Base-by-base conservation (phyloP, 2,329 filamentous ascomycete species). In the Aureobasidium uvarum region DNA sequence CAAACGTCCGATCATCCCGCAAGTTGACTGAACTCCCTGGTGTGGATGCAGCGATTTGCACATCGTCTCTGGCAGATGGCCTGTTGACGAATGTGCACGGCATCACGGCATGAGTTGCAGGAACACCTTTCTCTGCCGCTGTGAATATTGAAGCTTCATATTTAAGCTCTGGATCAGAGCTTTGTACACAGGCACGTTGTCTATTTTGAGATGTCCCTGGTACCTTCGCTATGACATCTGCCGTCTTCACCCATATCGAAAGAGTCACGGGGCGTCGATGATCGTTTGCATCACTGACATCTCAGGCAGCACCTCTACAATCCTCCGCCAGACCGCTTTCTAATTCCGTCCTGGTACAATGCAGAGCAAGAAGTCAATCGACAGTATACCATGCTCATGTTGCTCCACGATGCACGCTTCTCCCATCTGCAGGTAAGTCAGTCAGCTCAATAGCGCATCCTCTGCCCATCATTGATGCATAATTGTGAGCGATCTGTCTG, bases 401-500 rank as follows among this genome's bases (percentile, higher is more conserved):
- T 38, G 36, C 46, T 43, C 46, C 25, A 8, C 7, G 25, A 23
- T 31, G 43, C 33, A 62, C 41, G n/a, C 13, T 62, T 50, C 28
- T 6, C 20, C 5, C 33, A 5, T 28, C 43, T 62, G 45, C 60
- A 64, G 50, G 33, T 38, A 23, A 18, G 39, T 55, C 60, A 28
- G 50, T 55, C 60, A 64, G 50, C 50, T 55, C 50, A 46, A 64
- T 64, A 54, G 50, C 50, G 60, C 60, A 64, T 54, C 60, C 60
- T 54, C 18, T n/a, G 20, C 11, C 16, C 36, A 31, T 11, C 5
- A 62, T 33, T 11, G 33, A 38, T 38, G 46, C n/a, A 43, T 18
- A 16, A 41, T 16, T 1, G 10, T 16, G n/a, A 11, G 23, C 5
- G 10, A 4, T 13, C 6, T 1, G 6, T 36, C n/a, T 25, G 10